Conservation (phyloP, 441 rosid species). For the Pelargonium citronellum region DNA sequence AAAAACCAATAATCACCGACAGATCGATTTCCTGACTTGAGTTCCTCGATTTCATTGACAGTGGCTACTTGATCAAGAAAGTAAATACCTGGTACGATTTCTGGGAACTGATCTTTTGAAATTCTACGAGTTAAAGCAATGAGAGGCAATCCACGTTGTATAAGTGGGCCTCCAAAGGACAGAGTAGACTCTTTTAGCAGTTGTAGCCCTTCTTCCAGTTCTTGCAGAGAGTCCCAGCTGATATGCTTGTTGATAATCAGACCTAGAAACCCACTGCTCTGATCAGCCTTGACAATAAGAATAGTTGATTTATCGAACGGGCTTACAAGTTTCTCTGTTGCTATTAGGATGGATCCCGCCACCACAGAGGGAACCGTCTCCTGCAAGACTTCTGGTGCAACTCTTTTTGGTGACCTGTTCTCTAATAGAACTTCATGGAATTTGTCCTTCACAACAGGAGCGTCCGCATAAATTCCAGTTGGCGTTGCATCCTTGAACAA, state of each 20-base stretch:
- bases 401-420: constrained; percentile 32
- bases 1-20: constrained; percentile 72
- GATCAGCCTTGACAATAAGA: constrained; percentile 58
- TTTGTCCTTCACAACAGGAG: constrained; percentile 30
- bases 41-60: constrained; percentile 36
- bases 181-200: constrained; percentile 62
- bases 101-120: constrained; percentile 30
- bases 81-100: constrained; percentile 62
- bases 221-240: constrained; percentile 59
- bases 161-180: constrained; percentile 72
- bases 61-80: constrained; percentile 63
- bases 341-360: constrained; percentile 59
- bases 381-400: constrained; percentile 25
- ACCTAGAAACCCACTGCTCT: constrained; percentile 58
- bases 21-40: constrained; percentile 43
- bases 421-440: constrained; percentile 49
- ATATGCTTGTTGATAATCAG: constrained; percentile 71
- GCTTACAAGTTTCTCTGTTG: constrained; percentile 52
- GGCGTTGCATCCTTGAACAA: constrained; percentile 26
- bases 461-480: constrained; percentile 20
- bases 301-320: constrained; percentile 68
- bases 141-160: constrained; percentile 52
- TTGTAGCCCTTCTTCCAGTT: constrained; percentile 44
- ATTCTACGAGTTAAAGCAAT: constrained; percentile 51
- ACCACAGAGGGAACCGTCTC: constrained; percentile 33